Conservation (phyloP, 2,329 filamentous ascomycete genomes). For the Blastomyces gilchristii region DNA sequence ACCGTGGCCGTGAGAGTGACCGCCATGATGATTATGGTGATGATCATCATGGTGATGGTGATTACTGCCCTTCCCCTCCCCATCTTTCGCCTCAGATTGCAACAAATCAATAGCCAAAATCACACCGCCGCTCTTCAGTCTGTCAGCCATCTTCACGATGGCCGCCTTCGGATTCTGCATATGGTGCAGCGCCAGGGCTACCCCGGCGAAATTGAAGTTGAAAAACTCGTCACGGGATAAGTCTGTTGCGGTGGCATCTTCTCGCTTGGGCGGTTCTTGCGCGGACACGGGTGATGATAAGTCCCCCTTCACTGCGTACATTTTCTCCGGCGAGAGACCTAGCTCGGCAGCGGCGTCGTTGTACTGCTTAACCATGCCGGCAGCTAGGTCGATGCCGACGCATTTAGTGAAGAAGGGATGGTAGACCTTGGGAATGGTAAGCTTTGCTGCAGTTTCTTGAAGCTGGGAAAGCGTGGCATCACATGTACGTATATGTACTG, state of each 20-base stretch:
- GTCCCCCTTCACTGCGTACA: slow-evolving; percentile 14
- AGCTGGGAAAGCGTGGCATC: not conserved
- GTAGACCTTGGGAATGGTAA: slow-evolving; percentile 10
- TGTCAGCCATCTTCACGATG: slow-evolving; percentile 10
- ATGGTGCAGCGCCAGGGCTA: slow-evolving; percentile 14
- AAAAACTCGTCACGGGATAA: slow-evolving; percentile 10
- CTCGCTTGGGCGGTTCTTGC: not conserved
- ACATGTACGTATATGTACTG: not conserved
- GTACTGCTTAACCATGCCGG: slow-evolving; percentile 14
- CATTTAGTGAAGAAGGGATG: slow-evolving; percentile 12
- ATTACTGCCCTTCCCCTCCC: not conserved
- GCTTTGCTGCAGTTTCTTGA: not conserved
- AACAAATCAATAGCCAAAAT: slow-evolving; percentile 15
- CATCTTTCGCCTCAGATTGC: not conserved
- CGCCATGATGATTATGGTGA: not conserved
- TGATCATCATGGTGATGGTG: not conserved
- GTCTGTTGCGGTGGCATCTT: not conserved
- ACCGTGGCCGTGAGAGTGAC: not conserved
- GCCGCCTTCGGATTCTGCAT: slow-evolving; percentile 10
- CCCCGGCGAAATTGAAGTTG: slow-evolving; percentile 15
- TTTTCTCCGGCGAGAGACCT: slow-evolving; percentile 7
- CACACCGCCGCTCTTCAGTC: slow-evolving; percentile 12
- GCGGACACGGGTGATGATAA: not conserved
- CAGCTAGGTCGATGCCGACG: slow-evolving; percentile 16
- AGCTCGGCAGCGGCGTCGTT: slow-evolving; percentile 10